A percentile compares a stretch with the other conserved stretches of the same genome.
Evolutionary conservation across 768 basidiomycete species (phyloP).

Genomic region (Kwoniella europaea): DNA sequence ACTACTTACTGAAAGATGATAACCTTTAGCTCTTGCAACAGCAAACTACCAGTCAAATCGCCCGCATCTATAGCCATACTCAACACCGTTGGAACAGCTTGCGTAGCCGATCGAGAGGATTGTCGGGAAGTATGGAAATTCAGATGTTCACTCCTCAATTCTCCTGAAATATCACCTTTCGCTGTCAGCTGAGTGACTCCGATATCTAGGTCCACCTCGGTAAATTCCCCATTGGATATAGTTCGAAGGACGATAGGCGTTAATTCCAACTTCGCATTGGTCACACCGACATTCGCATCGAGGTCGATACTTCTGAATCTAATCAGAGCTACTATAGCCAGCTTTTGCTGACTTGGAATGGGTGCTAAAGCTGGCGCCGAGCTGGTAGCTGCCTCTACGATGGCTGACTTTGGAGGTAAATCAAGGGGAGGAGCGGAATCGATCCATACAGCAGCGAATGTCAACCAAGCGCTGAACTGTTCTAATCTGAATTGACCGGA

Average conservation of each 20-base stretch:
- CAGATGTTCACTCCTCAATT: conserved; percentile 40
- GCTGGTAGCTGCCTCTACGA: conserved; percentile 27
- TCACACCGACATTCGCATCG: conserved; percentile 82
- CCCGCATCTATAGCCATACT: conserved; percentile 45
- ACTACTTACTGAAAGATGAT: conserved; percentile 45
- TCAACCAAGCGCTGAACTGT: conserved; percentile 82
- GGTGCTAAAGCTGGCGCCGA: conserved; percentile 9
- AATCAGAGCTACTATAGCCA: conserved; percentile 70
- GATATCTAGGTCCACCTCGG: conserved; percentile 70
- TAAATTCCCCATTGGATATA: conserved; percentile 66
- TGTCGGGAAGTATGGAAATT: conserved; percentile 41
- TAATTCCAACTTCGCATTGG: conserved; percentile 70
- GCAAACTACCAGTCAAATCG: conserved; percentile 38
- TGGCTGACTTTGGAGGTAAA: conserved; percentile 45
- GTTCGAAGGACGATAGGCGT: conserved; percentile 70
- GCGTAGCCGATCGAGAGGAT: conserved; percentile 33
- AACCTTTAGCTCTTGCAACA: conserved; percentile 44
- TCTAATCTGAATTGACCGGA: conserved; percentile 79
- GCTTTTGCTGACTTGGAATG: conserved; percentile 6
- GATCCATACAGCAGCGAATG: conserved; percentile 65
- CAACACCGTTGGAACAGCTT: conserved; percentile 42
- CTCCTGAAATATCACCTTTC: conserved; percentile 51
- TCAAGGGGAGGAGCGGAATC: conserved; percentile 44
- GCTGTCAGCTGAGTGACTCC: conserved; percentile 66
- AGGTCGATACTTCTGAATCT: conserved; percentile 75